Percentiles rank a stretch among this genome's conserved stretches.
phyloP scores from a whole-genome alignment of 2,329 filamentous ascomycete genomes.

The Trichoderma pleuroti region DNA sequence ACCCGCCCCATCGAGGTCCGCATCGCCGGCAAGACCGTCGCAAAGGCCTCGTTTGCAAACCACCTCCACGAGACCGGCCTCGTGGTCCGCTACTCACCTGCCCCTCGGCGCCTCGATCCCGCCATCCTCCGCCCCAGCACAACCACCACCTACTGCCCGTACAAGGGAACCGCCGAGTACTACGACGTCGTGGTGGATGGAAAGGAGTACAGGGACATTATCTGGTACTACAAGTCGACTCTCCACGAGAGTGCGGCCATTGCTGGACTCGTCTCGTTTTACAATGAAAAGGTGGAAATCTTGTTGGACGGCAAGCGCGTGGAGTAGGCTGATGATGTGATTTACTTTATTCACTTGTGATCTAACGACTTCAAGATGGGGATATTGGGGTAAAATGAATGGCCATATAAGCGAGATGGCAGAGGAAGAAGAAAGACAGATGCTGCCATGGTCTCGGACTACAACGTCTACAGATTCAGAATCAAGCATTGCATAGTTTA shows the following conservation, averaged over 20 bases:
- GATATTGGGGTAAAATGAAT: background rate
- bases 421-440: background rate
- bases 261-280: slow-evolving; percentile 59
- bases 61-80: slow-evolving; percentile 61
- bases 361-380: background rate
- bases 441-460: background rate
- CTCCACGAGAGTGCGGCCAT: slow-evolving; percentile 54
- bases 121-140: slow-evolving; percentile 46
- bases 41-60: slow-evolving; percentile 43
- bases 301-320: slow-evolving; percentile 46
- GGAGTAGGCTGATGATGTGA: background rate
- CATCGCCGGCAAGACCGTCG: slow-evolving; percentile 45
- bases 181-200: slow-evolving; percentile 51
- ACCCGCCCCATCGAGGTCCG: slow-evolving; percentile 50
- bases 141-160: slow-evolving; percentile 59
- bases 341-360: background rate
- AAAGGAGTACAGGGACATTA: slow-evolving; percentile 45
- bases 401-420: too few species aligned
- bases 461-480: background rate
- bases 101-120: slow-evolving; percentile 48
- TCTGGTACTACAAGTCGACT: slow-evolving; percentile 62
- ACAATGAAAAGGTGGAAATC: slow-evolving; percentile 67
- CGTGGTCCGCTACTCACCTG: slow-evolving; percentile 57
- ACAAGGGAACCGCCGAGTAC: slow-evolving; percentile 64
- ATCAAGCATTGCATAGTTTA: background rate